Base-by-base conservation (phyloP, 805 yeast genomes). In the Wickerhamomyces rabaulensis region DNA sequence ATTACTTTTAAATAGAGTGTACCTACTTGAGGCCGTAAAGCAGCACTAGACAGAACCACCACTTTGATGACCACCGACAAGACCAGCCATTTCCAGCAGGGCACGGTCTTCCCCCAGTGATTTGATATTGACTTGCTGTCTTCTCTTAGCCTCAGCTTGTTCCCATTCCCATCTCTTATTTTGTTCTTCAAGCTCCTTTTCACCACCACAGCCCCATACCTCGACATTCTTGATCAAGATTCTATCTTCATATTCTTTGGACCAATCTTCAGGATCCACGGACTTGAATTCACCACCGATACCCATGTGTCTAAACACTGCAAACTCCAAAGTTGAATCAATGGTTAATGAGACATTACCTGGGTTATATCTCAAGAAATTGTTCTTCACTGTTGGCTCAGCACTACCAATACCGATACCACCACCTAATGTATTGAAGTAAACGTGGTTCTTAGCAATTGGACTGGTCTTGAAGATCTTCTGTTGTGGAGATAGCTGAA, bases 141-240 rank as follows among this genome's bases (percentile, higher is more conserved):
- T 71, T 33, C 89, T 82, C 54, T 80, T 76, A 0, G 95, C 95
- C 61, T 89, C 96, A 42, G 80, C 71, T 58, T 84, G 85, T 60
- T 92, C 97, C 97, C 97, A 90, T 55, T 84, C 90, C 94, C 96
- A 86, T 49, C 77, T 76, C 56, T 77, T 79, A 40, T 75, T 70
- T 65, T 91, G 97, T 51, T 84, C 91, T 26, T 76, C 83, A 41
- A 90, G 67, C 53, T 88, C 95, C 49, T 82, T 79, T 9, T 77
- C 80, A 8, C 87, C 80, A 1, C 97, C 98, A 47, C 89, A 77
- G 0, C 98, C 98, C 91, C 94, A 87, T 0, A 90, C 95, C 60
- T 91, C 97, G 22, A 91, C 67, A 52, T 85, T 91, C 6, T 82
- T 78, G 8, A 92, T 78, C 45, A 74, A 61, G 56, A 92, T 80